Evolutionary conservation across 2,329 filamentous ascomycete genomes (phyloP), one percentile per base, ranked within the genome.

Genomic region (Colletotrichum sp.): DNA sequence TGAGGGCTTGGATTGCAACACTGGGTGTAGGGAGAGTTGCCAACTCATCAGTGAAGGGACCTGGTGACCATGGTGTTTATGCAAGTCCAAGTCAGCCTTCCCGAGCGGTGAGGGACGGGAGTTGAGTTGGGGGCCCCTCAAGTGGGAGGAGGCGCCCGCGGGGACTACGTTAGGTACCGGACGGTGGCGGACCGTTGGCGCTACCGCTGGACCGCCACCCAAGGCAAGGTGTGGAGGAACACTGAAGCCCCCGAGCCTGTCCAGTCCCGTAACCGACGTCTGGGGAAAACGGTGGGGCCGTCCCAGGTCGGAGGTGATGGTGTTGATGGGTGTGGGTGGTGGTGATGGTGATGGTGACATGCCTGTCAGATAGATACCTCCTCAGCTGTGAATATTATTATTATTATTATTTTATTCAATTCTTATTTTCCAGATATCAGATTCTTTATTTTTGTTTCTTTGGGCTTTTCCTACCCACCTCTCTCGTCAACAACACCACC

Each of bases 71-170:
- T 65, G 60, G 69, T 69, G 73, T 65, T 67, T 70, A 77, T 77
- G 76, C 76, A 77, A 64, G 73, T 69, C 72, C 74, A 77, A 77
- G 75, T 77, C 75, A 77, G 75, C 75, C 75, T 72, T 62, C 32
- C 57, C 71, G 71, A 70, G 75, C 75, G 75, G 75, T 77, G 75
- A 75, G 66, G 71, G 44, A 52, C 34, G 71, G 69, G 69, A 71
- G 68, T 71, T 60, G 39, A 49, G 18, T 49, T 44, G 18, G 44
- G 44, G 21, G 52, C n/a, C n/a, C n/a, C n/a, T 2, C 4, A 39
- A 39, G 44, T 49, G 44, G 6, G 44, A 49, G 3, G 44, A 49
- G 44, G 44, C 44, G 44, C 44, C 44, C 44, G 44, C 36, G 57
- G 55, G 24, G 57, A 30, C 55, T 73, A 52, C 44, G n/a, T 52